Conservation (phyloP, 2,329 filamentous ascomycete species). For the Mariannaea elegans region DNA sequence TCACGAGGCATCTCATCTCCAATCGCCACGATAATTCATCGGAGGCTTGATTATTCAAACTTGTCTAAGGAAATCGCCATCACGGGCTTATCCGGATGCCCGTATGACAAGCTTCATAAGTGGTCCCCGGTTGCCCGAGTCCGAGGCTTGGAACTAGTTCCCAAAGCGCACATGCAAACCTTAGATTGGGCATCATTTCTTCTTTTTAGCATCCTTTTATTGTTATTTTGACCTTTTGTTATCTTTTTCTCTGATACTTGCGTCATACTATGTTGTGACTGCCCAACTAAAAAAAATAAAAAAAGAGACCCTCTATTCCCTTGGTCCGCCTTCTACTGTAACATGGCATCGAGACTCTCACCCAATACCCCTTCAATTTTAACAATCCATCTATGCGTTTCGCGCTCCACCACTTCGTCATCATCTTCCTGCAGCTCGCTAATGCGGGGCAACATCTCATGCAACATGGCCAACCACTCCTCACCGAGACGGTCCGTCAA, state of each 20-base stretch:
- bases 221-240: not conserved
- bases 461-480: constrained; percentile 90
- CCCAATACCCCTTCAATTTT: constrained; percentile 90
- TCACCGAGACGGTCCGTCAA: constrained; percentile 85
- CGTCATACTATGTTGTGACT: constrained; percentile 7
- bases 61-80: not conserved
- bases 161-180: no score
- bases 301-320: constrained; percentile 3
- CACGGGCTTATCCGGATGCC: constrained; percentile 30
- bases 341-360: constrained; percentile 90
- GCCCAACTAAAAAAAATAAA: not conserved
- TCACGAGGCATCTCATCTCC: constrained; percentile 8
- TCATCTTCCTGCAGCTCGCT: constrained; percentile 97
- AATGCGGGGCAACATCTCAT: constrained; percentile 96
- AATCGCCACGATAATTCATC: constrained; percentile 38
- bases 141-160: not conserved
- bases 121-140: constrained; percentile 28
- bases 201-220: not conserved
- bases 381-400: constrained; percentile 89
- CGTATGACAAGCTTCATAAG: constrained; percentile 6
- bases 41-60: constrained; percentile 29
- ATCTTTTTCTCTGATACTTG: not conserved
- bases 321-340: constrained; percentile 68
- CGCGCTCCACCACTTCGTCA: constrained; percentile 89
- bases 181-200: no score